phyloP scores from a whole-genome alignment of 768 basidiomycete genomes.

The Rhodotorula paludigena region DNA sequence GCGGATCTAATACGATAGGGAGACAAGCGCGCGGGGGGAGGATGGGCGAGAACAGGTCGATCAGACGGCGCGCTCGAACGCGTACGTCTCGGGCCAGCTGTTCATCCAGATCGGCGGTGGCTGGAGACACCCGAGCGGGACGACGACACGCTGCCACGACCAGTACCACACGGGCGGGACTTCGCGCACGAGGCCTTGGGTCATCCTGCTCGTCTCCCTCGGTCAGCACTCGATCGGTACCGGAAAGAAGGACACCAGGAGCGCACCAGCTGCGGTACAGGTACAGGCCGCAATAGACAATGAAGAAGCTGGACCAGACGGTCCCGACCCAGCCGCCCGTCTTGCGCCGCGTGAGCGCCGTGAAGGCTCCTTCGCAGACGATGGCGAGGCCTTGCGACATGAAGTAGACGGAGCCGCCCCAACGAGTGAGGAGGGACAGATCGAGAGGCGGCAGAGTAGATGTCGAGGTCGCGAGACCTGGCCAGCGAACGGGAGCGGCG shows the following conservation, averaged over 20 bases:
- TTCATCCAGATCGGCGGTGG: constrained; percentile 31
- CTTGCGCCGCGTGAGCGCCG: background rate
- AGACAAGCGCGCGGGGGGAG: too few relatives aligned
- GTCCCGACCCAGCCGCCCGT: constrained; percentile 4
- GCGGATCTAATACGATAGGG: too few relatives aligned
- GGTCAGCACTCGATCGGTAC: background rate
- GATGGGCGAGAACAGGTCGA: too few relatives aligned
- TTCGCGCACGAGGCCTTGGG: constrained; percentile 27
- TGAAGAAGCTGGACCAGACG: constrained; percentile 10
- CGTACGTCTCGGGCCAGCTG: background rate
- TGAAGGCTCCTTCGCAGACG: constrained; percentile 25
- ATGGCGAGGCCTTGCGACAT: constrained; percentile 27
- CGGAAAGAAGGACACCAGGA: background rate
- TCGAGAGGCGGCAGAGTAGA: background rate
- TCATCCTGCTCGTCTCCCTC: background rate
- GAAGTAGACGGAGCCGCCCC: constrained; percentile 32
- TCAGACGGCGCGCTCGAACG: background rate
- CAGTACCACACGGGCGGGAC: constrained; percentile 27
- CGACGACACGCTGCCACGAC: constrained; percentile 21
- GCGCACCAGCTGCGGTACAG: constrained; percentile 18
- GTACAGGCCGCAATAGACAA: background rate
- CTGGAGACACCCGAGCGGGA: constrained; percentile 26
- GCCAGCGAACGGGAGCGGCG: background rate
- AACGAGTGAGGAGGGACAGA: constrained; percentile 12
- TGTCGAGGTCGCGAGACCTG: constrained; percentile 24